Conservation (phyloP, 2,329 filamentous ascomycete genomes). For the Shiraia sp. region DNA sequence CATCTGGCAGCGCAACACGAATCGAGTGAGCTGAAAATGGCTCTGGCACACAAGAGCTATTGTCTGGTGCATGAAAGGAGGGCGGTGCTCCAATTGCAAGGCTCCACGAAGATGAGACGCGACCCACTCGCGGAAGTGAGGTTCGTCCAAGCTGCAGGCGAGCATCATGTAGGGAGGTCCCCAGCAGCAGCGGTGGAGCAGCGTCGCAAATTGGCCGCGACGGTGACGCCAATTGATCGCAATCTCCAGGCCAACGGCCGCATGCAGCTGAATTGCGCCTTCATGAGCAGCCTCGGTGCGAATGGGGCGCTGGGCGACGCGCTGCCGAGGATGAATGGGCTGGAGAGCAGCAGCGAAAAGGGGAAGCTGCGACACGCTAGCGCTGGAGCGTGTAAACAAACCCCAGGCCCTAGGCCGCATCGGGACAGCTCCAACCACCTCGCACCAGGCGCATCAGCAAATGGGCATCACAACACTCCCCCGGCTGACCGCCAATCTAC, state of each 20-base stretch:
- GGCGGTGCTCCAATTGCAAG: conserved; percentile 33
- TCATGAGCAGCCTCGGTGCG: conserved; percentile 28
- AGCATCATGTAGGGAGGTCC: conserved; percentile 15
- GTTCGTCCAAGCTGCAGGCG: conserved; percentile 18
- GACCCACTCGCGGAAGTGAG: conserved; percentile 20
- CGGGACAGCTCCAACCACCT: conserved; percentile 26
- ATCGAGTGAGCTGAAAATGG: conserved; percentile 38
- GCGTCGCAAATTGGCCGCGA: conserved; percentile 9
- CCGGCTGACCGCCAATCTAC: conserved; percentile 38
- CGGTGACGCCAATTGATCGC: conserved; percentile 11
- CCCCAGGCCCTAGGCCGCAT: conserved; percentile 23
- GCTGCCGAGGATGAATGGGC: conserved; percentile 3
- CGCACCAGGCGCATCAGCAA: conserved; percentile 21
- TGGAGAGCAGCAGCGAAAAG: conserved; percentile 15
- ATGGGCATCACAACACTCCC: conserved; percentile 33
- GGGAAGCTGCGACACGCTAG: conserved; percentile 31
- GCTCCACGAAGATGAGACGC: conserved; percentile 34
- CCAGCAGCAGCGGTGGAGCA: conserved; percentile 17
- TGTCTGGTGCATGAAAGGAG: conserved; percentile 25
- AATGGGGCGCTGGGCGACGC: conserved; percentile 5
- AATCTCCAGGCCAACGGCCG: conserved; percentile 34
- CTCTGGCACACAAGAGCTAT: conserved; percentile 26
- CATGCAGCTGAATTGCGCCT: conserved; percentile 19
- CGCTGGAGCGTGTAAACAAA: conserved; percentile 8
- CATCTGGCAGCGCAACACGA: conserved; percentile 21